Evolutionary conservation across 2,329 filamentous ascomycete species (phyloP).

Genomic region (Penicillium sp.): DNA sequence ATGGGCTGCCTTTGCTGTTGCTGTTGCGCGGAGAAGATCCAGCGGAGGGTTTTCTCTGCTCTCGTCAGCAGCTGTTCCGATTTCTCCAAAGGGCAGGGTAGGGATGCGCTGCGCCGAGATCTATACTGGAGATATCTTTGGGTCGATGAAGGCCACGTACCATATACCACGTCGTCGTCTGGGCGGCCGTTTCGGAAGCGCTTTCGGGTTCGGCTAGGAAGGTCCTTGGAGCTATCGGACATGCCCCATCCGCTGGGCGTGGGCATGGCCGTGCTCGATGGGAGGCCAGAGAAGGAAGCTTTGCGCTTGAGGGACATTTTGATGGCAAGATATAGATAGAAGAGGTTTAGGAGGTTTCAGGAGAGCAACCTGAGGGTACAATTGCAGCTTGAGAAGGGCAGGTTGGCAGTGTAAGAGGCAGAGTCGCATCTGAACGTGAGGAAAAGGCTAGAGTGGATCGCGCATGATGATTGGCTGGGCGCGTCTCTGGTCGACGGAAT

Average conservation of each 20-base stretch:
- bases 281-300: conserved; percentile 53
- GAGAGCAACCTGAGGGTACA: not conserved
- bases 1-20: conserved; percentile 29
- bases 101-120: not conserved
- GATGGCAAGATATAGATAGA: not conserved
- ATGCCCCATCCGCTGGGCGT: conserved; percentile 28
- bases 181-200: conserved; percentile 61
- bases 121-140: not conserved
- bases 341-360: not conserved
- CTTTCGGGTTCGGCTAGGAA: conserved; percentile 61
- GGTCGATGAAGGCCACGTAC: conserved; percentile 38
- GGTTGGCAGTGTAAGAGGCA: not conserved
- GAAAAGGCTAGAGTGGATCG: conserved; percentile 17
- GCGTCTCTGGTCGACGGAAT: conserved; percentile 18
- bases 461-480: conserved; percentile 20
- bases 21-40: conserved; percentile 46
- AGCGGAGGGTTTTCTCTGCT: conserved; percentile 45
- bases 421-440: conserved; percentile 13
- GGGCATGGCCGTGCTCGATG: conserved; percentile 32
- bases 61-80: conserved; percentile 20
- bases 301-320: conserved; percentile 63
- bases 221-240: conserved; percentile 44
- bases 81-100: not conserved
- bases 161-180: conserved; percentile 57
- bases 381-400: not conserved